Percentiles rank a stretch among this genome's conserved stretches.
These are phyloP conservation scores for Neckera pumila DNA, from an alignment of 225 moss, liverwort and hornwort genomes.

Conservation along the genomic window DNA sequence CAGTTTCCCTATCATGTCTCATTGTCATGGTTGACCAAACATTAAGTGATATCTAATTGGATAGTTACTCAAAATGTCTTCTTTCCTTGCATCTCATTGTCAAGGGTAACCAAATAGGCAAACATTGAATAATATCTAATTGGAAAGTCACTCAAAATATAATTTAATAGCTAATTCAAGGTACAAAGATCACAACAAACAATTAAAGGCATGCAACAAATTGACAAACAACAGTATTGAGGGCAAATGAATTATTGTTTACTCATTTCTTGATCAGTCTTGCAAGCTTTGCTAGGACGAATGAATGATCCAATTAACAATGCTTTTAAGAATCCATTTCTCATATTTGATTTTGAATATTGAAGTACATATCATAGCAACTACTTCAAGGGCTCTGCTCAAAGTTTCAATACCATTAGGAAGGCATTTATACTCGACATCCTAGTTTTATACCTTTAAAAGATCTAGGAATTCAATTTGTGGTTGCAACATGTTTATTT, in stretches of 20 bases:
- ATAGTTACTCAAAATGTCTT: not conserved
- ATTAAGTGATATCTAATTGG: not conserved
- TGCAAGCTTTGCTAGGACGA: not conserved
- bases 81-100: rapidly evolving
- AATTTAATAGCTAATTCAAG: not conserved
- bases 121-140: not conserved
- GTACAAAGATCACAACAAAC: not conserved
- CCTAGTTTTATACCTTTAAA: not conserved
- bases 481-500: not conserved
- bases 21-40: too few species aligned
- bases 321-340: not conserved
- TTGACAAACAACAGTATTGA: not conserved
- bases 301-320: not conserved
- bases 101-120: too few species aligned
- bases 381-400: not conserved
- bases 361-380: not conserved
- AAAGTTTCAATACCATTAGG: not conserved
- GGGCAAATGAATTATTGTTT: not conserved
- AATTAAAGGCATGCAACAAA: not conserved
- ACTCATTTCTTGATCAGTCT: not conserved
- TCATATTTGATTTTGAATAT: not conserved
- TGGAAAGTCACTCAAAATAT: not conserved
- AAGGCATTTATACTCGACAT: not conserved
- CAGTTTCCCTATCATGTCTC: rapidly evolving
- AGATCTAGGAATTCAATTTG: not conserved